Conservation (phyloP, 768 basidiomycete genomes). For the Pulveroboletus ravenelii region DNA sequence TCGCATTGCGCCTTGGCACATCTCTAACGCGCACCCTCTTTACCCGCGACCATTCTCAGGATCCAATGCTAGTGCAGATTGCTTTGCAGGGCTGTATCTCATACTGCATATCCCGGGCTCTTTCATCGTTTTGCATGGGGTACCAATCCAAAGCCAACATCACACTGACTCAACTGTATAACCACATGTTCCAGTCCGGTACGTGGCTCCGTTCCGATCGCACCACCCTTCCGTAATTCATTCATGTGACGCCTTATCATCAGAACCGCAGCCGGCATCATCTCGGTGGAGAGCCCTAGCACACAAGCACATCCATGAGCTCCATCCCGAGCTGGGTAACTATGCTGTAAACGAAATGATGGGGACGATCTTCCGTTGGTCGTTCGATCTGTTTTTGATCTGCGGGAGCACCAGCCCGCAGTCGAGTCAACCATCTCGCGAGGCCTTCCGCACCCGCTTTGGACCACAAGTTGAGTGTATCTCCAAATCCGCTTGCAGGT, state of each 20-base stretch:
- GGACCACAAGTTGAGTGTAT: slow-evolving; percentile 62
- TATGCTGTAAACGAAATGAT: slow-evolving; percentile 66
- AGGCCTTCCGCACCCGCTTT: slow-evolving; percentile 45
- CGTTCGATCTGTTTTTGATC: slow-evolving; percentile 59
- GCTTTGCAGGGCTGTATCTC: slow-evolving; percentile 69
- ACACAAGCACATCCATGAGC: slow-evolving; percentile 59
- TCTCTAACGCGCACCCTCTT: slow-evolving; percentile 58
- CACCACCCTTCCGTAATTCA: slow-evolving; percentile 12
- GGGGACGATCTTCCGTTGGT: slow-evolving; percentile 73
- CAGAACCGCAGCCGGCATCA: slow-evolving; percentile 74
- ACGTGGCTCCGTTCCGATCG: slow-evolving; percentile 15
- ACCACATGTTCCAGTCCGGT: slow-evolving; percentile 54
- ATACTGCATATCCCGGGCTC: slow-evolving; percentile 60
- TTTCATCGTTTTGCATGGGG: slow-evolving; percentile 70
- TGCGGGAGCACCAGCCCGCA: slow-evolving; percentile 53
- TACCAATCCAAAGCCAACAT: slow-evolving; percentile 67
- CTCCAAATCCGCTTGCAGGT: slow-evolving; percentile 54
- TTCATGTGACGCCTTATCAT: slow-evolving; percentile 12
- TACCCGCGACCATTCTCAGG: slow-evolving; percentile 64
- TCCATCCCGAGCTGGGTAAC: slow-evolving; percentile 63
- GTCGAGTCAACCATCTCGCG: slow-evolving; percentile 33
- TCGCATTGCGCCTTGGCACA: slow-evolving; percentile 57
- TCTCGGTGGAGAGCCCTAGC: slow-evolving; percentile 75
- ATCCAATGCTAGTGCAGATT: slow-evolving; percentile 72
- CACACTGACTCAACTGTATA: slow-evolving; percentile 57